These are phyloP conservation scores for Neonectria coccinea DNA, from an alignment of 2,329 filamentous ascomycete genomes.

Conservation along the genomic window DNA sequence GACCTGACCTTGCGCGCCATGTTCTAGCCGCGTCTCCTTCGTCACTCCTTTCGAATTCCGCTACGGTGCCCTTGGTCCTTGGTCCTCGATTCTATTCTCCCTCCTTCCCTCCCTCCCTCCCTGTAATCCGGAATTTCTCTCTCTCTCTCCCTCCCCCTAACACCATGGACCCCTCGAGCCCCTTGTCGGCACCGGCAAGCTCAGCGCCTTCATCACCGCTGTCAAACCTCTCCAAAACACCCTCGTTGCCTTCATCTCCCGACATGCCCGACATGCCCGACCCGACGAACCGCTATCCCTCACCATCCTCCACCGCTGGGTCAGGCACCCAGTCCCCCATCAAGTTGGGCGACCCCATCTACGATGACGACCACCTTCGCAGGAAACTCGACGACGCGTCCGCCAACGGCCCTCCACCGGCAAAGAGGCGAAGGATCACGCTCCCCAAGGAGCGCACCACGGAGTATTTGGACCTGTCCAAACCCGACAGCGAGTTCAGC, in stretches of 20 bases:
- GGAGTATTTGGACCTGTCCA: conserved; percentile 79
- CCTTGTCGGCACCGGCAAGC: conserved; percentile 49
- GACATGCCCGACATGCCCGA: conserved; percentile 54
- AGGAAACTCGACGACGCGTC: conserved; percentile 39
- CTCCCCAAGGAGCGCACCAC: conserved; percentile 77
- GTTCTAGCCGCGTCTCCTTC: conserved; percentile 23
- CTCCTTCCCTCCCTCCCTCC: background rate
- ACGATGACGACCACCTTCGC: conserved; percentile 48
- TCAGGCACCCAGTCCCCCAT: conserved; percentile 65
- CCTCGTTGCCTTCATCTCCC: conserved; percentile 62
- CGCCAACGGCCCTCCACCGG: conserved; percentile 72
- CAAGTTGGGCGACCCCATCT: conserved; percentile 57
- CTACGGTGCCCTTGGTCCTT: conserved; percentile 24
- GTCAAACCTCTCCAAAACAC: conserved; percentile 65
- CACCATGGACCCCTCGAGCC: conserved; percentile 46
- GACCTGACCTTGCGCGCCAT: conserved; percentile 14
- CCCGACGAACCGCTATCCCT: conserved; percentile 62
- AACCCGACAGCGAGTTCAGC: conserved; percentile 61
- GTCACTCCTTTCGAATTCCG: conserved; percentile 20
- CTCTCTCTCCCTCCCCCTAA: background rate
- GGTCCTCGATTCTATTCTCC: conserved; percentile 31
- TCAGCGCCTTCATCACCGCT: conserved; percentile 65
- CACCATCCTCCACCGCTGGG: conserved; percentile 59
- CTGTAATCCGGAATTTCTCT: conserved; percentile 24
- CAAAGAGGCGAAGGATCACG: conserved; percentile 79